A percentile compares a stretch with the other conserved stretches of the same genome.
Evolutionary conservation across 2,329 filamentous ascomycete genomes (phyloP).

Genomic region (Plenodomus tracheiphilus): DNA sequence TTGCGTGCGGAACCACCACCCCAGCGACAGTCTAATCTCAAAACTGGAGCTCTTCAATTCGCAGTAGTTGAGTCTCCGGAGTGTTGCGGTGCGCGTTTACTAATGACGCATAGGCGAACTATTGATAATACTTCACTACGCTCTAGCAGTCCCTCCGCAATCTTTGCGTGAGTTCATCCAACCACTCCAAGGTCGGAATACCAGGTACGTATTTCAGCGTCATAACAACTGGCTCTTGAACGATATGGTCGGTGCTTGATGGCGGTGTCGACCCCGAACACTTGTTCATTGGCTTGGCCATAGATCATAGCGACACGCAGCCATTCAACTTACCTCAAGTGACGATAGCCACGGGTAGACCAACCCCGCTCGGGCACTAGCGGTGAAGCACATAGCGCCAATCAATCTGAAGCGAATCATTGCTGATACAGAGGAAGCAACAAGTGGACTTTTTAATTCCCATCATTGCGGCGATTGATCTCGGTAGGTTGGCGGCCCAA

Average conservation of each 20-base stretch:
- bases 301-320: background rate
- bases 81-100: background rate
- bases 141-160: background rate
- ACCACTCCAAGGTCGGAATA: background rate
- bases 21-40: background rate
- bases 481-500: background rate
- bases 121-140: background rate
- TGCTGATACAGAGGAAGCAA: slow-evolving; percentile 1
- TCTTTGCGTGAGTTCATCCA: background rate
- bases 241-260: slow-evolving; percentile 1
- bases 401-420: slow-evolving; percentile 1
- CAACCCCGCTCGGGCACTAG: background rate
- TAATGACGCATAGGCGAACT: background rate
- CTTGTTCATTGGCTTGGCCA: slow-evolving; percentile 6
- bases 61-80: background rate
- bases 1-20: background rate
- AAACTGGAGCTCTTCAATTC: background rate
- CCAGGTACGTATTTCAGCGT: slow-evolving; percentile 15
- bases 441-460: background rate
- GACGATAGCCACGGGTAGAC: slow-evolving; percentile 2
- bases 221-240: slow-evolving; percentile 1
- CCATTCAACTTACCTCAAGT: background rate
- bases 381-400: slow-evolving; percentile 2
- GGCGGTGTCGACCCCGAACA: slow-evolving; percentile 14
- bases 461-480: background rate